phyloP scores from a whole-genome alignment of 306 rosid genomes.

The Cucumis cinereus region DNA sequence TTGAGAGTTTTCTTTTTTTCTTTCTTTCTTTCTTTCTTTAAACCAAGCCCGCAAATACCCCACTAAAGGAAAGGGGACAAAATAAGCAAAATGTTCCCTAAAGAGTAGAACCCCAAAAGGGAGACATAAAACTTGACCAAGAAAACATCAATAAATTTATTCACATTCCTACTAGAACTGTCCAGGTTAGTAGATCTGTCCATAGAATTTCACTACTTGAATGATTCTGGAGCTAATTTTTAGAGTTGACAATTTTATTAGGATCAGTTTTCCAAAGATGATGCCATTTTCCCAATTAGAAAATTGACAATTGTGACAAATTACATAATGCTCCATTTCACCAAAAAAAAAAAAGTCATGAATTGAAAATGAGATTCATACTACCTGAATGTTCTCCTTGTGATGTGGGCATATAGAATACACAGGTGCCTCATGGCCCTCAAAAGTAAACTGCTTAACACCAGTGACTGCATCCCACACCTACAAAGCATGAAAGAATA shows the following conservation, averaged over 20 bases:
- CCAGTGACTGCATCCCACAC: slow-evolving; percentile 97
- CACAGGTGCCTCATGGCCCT: slow-evolving; percentile 94
- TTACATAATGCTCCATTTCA: background rate
- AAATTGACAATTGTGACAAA: background rate
- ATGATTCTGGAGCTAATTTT: background rate
- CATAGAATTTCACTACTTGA: background rate
- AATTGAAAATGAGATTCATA: background rate
- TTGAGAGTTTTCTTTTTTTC: too few relatives aligned
- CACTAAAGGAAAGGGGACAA: too few relatives aligned
- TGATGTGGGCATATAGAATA: slow-evolving; percentile 96
- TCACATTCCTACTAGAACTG: background rate
- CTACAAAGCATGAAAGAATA: slow-evolving; percentile 32
- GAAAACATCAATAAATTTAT: background rate
- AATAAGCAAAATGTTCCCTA: too few relatives aligned
- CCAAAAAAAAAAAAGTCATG: background rate
- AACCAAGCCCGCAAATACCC: too few relatives aligned
- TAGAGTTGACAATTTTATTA: background rate
- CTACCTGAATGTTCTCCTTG: slow-evolving; percentile 94
- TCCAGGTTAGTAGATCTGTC: background rate
- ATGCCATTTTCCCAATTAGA: background rate
- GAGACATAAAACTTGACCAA: too few relatives aligned
- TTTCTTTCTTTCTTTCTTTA: too few relatives aligned
- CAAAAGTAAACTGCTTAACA: slow-evolving; percentile 56
- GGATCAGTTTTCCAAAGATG: background rate
- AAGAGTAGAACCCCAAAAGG: too few relatives aligned